Conservation (phyloP, 2,329 filamentous ascomycete species). For the Remersonia thermophila region DNA sequence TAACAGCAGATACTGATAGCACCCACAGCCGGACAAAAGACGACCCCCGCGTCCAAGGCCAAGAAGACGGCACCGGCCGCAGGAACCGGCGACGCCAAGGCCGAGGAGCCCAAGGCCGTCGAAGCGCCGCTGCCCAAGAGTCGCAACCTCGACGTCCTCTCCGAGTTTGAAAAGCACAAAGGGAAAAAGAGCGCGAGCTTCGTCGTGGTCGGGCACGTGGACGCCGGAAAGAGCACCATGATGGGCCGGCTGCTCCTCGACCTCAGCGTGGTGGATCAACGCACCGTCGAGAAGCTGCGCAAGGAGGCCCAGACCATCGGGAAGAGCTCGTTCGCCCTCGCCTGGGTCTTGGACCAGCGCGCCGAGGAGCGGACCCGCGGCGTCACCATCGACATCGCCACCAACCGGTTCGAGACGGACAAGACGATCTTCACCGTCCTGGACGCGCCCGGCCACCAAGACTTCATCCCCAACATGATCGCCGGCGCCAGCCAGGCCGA, state of each 20-base stretch:
- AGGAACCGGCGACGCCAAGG: slow-evolving; percentile 25
- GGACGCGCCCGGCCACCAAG: slow-evolving; percentile 85
- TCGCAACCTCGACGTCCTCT: slow-evolving; percentile 75
- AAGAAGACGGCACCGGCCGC: slow-evolving; percentile 28
- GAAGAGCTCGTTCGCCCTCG: slow-evolving; percentile 89
- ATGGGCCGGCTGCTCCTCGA: slow-evolving; percentile 93
- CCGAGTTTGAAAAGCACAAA: slow-evolving; percentile 63
- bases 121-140: slow-evolving; percentile 47
- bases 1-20: slow-evolving; percentile 39
- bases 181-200: slow-evolving; percentile 78
- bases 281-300: slow-evolving; percentile 77
- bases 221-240: slow-evolving; percentile 92
- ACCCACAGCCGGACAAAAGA: slow-evolving; percentile 38
- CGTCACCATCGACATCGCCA: slow-evolving; percentile 94
- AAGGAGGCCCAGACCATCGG: slow-evolving; percentile 84
- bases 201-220: slow-evolving; percentile 91
- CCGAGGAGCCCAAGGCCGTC: slow-evolving; percentile 30
- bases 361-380: slow-evolving; percentile 80
- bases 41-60: slow-evolving; percentile 21
- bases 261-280: slow-evolving; percentile 73
- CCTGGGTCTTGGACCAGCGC: slow-evolving; percentile 92
- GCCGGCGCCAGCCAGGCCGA: slow-evolving; percentile 92
- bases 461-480: slow-evolving; percentile 99
- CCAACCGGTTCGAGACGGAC: slow-evolving; percentile 84
- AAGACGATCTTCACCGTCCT: slow-evolving; percentile 83